Evolutionary conservation across 2,329 filamentous ascomycete genomes (phyloP).

Genomic region (Colletotrichum salicis): DNA sequence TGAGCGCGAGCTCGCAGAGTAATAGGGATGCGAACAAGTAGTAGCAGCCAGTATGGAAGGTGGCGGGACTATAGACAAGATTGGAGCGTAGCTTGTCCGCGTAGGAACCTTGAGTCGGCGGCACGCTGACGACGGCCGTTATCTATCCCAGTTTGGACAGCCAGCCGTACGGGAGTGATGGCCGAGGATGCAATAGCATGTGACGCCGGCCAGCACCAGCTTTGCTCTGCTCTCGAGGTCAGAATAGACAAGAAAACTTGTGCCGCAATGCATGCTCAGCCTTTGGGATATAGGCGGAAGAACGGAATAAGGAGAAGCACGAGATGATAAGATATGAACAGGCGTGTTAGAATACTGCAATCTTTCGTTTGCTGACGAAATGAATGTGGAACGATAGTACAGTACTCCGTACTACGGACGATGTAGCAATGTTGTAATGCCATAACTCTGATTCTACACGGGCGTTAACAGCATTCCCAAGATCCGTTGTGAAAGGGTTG

Average conservation of each 20-base stretch:
- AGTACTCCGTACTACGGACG: neutral
- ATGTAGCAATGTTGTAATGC: constrained; percentile 12
- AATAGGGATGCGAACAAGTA: constrained; percentile 81
- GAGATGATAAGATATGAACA: neutral
- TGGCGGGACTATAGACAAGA: neutral
- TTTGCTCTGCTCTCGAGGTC: neutral
- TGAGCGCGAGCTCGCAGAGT: constrained; percentile 93
- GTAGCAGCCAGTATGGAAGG: neutral
- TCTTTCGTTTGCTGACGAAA: neutral
- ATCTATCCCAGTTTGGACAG: neutral
- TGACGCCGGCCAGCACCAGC: neutral
- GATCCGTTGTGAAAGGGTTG: neutral
- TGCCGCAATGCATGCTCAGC: constrained; percentile 1
- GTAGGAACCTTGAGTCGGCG: neutral
- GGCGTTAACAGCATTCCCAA: neutral
- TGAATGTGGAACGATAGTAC: neutral
- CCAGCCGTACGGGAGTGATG: neutral
- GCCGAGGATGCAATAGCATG: neutral
- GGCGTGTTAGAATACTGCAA: constrained; percentile 2
- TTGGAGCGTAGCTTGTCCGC: neutral
- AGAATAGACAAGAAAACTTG: constrained; percentile 4
- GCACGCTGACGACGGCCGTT: neutral
- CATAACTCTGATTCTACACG: neutral
- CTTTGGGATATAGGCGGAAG: neutral
- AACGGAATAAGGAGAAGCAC: neutral